These are phyloP conservation scores for Grosmannia penicillata DNA, from an alignment of 2,329 filamentous ascomycete species.

Conservation along the genomic window DNA sequence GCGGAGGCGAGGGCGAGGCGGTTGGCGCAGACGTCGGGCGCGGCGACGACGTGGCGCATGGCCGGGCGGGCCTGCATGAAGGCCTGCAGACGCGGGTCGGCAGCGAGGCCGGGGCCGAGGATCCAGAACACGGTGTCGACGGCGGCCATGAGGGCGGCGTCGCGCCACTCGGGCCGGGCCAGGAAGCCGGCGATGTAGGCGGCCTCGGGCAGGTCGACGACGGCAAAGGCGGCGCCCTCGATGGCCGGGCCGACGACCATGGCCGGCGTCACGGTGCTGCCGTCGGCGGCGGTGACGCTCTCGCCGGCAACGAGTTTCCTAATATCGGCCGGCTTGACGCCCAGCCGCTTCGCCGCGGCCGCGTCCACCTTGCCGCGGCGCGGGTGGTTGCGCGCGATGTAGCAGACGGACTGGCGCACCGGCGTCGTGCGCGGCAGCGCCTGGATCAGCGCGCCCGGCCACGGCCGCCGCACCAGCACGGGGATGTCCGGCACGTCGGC, in stretches of 20 bases:
- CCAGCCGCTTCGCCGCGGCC: slow-evolving; percentile 46
- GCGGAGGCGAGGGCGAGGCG: slow-evolving; percentile 55
- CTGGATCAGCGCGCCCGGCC: slow-evolving; percentile 55
- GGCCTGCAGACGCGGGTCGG: slow-evolving; percentile 44
- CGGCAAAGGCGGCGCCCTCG: slow-evolving; percentile 57
- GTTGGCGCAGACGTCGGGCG: slow-evolving; percentile 61
- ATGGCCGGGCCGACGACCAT: slow-evolving; percentile 64
- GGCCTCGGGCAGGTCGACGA: slow-evolving; percentile 62
- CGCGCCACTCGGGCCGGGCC: slow-evolving; percentile 56
- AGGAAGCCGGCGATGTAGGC: slow-evolving; percentile 60
- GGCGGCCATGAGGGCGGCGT: slow-evolving; percentile 47
- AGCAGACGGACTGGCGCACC: slow-evolving; percentile 59
- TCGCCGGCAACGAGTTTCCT: slow-evolving; percentile 45
- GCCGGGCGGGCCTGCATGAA: slow-evolving; percentile 52
- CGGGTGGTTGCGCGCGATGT: slow-evolving; percentile 65
- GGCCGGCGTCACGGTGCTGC: slow-evolving; percentile 60
- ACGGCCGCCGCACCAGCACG: slow-evolving; percentile 61
- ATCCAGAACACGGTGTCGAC: slow-evolving; percentile 68
- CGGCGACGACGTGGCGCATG: slow-evolving; percentile 64
- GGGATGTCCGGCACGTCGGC: slow-evolving; percentile 42
- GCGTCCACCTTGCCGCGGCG: slow-evolving; percentile 70
- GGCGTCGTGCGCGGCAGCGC: slow-evolving; percentile 54
- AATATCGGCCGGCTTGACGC: slow-evolving; percentile 45
- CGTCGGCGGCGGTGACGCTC: slow-evolving; percentile 47
- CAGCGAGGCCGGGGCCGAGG: slow-evolving; percentile 52